Base-by-base conservation (phyloP, 1,139 yeast genomes). In the Blastobotrys capitulatus region DNA sequence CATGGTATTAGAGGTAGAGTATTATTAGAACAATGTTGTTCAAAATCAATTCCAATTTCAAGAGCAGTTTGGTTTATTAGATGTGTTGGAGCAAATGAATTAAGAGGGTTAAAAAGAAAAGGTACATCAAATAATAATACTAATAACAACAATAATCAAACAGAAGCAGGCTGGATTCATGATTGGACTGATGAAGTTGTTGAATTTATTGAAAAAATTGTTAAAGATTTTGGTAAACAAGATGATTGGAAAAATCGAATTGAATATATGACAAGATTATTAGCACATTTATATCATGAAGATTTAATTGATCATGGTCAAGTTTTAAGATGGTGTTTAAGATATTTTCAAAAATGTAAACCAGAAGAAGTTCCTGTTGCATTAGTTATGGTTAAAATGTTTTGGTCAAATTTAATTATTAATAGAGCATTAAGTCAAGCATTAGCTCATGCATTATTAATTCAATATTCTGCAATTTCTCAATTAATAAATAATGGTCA, bases 41-140 rank as follows among this genome's bases (percentile, higher is more conserved):
- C 71, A 37, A 82, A 82, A 59, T 68, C 70, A 32, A 81, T 90
- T 0, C 97, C 97, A 0, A 71, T 84, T 3, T 65, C 78, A 22
- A 71, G 97, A 52, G 96, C 96, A 0, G 68, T 90, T 3, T 90
- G 98, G 98, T 77, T 90, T 54, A 86, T 92, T 2, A 80, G 87
- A 57, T 86, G 96, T 65, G 87, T 89, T 1, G 80, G 92, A 16
- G 82, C 86, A 15, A 86, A 89, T 52, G 97, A 90, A 61, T 77
- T 86, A 50, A 68, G 89, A 35, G 79, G 85, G 4, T 66, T 87
- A 44, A 76, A 80, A 51, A 73, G 87, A 48, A 85, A 82, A 53
- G 69, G 72, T 29, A 8, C 38, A n/a, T 6, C 8, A 7, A 34
- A 9, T 34, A 6, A n/a, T 34, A 16, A 16, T 19, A 13, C 4